phyloP scores from a whole-genome alignment of 2,329 filamentous ascomycete species.

The Emmonsia crescens region DNA sequence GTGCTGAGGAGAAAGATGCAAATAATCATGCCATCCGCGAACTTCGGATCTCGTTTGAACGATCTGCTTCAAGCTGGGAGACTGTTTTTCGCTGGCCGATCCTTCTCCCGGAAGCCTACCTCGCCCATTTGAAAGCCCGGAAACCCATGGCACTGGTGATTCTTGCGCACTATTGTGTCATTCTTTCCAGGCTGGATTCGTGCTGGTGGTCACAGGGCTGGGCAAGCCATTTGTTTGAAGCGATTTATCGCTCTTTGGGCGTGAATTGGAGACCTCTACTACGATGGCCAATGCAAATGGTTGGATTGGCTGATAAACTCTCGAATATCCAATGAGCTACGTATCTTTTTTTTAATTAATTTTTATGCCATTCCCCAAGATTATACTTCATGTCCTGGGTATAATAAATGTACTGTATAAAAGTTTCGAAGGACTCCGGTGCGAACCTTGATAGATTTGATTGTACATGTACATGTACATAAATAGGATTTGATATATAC shows the following conservation, averaged over 20 bases:
- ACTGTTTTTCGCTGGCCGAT: conserved; percentile 49
- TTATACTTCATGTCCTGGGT: neutral
- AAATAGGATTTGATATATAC: too few species aligned
- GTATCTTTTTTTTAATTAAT: neutral
- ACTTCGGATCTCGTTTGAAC: conserved; percentile 15
- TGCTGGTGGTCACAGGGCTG: conserved; percentile 61
- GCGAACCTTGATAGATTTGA: too few species aligned
- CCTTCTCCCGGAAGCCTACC: conserved; percentile 53
- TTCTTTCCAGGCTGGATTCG: conserved; percentile 49
- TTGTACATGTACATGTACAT: too few species aligned
- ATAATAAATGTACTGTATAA: too few species aligned
- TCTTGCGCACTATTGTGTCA: conserved; percentile 55
- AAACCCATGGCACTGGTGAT: conserved; percentile 53
- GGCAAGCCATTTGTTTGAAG: conserved; percentile 55
- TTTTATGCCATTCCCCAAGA: neutral
- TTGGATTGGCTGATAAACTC: conserved; percentile 9
- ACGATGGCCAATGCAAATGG: conserved; percentile 18
- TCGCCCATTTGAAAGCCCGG: conserved; percentile 50
- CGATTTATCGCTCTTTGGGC: conserved; percentile 32
- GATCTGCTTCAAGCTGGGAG: conserved; percentile 14
- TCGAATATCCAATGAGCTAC: neutral
- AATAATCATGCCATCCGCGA: conserved; percentile 17
- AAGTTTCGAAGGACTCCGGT: too few species aligned
- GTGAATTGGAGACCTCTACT: conserved; percentile 15
- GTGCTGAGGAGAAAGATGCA: conserved; percentile 14